A percentile compares a stretch with the other conserved stretches of the same genome.
Evolutionary conservation across 371 early-diverging fungal species (phyloP).

Genomic region (Synchytrium microbalum): DNA sequence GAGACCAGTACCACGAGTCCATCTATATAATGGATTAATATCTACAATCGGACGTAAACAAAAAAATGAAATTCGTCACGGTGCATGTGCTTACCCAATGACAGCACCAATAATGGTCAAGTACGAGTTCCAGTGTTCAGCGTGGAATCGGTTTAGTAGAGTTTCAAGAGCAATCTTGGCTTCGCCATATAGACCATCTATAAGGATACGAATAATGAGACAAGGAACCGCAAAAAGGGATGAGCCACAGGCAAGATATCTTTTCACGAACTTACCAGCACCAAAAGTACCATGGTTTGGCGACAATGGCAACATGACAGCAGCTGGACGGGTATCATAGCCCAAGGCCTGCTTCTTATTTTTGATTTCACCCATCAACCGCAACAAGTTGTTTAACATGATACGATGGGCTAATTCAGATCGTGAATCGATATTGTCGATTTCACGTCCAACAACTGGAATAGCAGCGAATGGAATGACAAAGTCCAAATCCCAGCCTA

Average conservation of each 20-base stretch:
- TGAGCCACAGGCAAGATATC: neutral
- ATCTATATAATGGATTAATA: slow-evolving; percentile 24
- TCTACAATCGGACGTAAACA: neutral
- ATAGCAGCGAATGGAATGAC: slow-evolving; percentile 95
- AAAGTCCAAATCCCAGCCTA: slow-evolving; percentile 88
- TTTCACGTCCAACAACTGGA: slow-evolving; percentile 81
- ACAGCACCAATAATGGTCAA: slow-evolving; percentile 85
- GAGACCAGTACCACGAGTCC: slow-evolving; percentile 96
- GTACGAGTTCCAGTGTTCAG: slow-evolving; percentile 87
- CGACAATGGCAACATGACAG: slow-evolving; percentile 85
- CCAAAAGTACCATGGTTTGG: slow-evolving; percentile 96
- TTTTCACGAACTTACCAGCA: slow-evolving; percentile 23
- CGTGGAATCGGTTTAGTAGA: slow-evolving; percentile 83
- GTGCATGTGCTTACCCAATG: slow-evolving; percentile 57
- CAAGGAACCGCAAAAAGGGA: neutral
- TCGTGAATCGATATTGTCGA: slow-evolving; percentile 73
- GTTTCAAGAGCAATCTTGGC: slow-evolving; percentile 91
- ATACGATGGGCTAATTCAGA: slow-evolving; percentile 88
- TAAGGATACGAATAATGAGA: neutral
- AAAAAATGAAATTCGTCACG: slow-evolving; percentile 6
- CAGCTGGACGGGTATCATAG: slow-evolving; percentile 81
- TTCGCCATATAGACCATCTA: slow-evolving; percentile 88
- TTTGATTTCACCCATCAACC: slow-evolving; percentile 76
- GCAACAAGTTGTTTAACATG: slow-evolving; percentile 83
- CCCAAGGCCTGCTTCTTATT: slow-evolving; percentile 70